Conservation (phyloP, 805 yeast species). For the Starmerella floricola region DNA sequence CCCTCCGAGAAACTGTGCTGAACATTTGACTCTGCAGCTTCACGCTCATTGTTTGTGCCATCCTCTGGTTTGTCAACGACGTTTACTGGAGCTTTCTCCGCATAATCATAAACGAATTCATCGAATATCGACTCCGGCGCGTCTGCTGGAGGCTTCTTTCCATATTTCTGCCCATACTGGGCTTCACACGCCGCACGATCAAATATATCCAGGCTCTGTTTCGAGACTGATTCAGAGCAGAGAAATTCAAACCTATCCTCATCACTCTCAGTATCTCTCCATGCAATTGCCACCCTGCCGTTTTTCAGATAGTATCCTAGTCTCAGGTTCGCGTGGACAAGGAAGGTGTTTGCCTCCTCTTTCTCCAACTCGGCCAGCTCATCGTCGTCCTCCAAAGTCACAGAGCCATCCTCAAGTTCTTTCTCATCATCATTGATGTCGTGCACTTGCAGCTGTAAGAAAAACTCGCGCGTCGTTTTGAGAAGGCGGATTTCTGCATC, state of each 20-base stretch:
- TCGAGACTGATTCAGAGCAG: slow-evolving; percentile 44
- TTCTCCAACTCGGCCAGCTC: slow-evolving; percentile 28
- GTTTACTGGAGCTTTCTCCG: neutral
- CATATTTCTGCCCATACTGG: slow-evolving; percentile 64
- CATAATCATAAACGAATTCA: slow-evolving; percentile 41
- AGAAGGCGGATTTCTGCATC: slow-evolving; percentile 68
- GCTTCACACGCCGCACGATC: slow-evolving; percentile 51
- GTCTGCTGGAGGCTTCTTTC: slow-evolving; percentile 33
- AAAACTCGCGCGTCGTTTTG: slow-evolving; percentile 50
- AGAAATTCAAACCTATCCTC: slow-evolving; percentile 69
- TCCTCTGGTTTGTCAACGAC: slow-evolving; percentile 8
- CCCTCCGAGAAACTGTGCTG: slow-evolving; percentile 13
- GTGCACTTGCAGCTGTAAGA: slow-evolving; percentile 59
- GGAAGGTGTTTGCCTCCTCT: slow-evolving; percentile 39
- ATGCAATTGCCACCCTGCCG: slow-evolving; percentile 49
- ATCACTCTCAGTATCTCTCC: slow-evolving; percentile 83
- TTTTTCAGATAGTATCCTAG: slow-evolving; percentile 44
- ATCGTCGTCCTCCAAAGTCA: slow-evolving; percentile 33
- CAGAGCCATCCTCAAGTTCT: slow-evolving; percentile 31
- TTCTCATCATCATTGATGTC: slow-evolving; percentile 52
- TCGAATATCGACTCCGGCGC: slow-evolving; percentile 49
- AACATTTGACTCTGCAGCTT: neutral
- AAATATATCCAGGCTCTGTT: slow-evolving; percentile 45
- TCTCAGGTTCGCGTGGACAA: slow-evolving; percentile 48
- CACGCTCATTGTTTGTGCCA: slow-evolving; percentile 1